A percentile compares a stretch with the other conserved stretches of the same genome.
phyloP scores from a whole-genome alignment of 1,139 yeast genomes.

The Hyphopichia buzzinii region DNA sequence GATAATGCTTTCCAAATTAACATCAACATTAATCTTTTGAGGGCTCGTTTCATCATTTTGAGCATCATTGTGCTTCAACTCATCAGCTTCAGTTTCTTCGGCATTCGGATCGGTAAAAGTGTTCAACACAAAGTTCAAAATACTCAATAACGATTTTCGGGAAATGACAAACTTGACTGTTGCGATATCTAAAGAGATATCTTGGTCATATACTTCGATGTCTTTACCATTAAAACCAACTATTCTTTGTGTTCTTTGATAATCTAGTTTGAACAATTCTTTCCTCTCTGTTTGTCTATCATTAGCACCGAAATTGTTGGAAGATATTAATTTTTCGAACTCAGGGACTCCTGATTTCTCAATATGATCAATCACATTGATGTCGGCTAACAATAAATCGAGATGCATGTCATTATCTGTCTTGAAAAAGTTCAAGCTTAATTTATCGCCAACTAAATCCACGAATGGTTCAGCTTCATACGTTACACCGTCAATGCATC shows the following conservation, averaged over 20 bases:
- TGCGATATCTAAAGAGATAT: conserved; percentile 70
- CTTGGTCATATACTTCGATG: conserved; percentile 78
- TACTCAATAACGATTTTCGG: conserved; percentile 72
- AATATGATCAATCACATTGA: conserved; percentile 73
- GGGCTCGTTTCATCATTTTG: conserved; percentile 59
- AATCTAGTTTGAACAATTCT: conserved; percentile 63
- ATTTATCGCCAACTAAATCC: conserved; percentile 67
- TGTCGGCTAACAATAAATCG: conserved; percentile 60
- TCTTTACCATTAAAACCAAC: conserved; percentile 55
- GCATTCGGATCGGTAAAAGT: conserved; percentile 86
- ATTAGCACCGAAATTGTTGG: conserved; percentile 45
- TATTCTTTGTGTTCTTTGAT: conserved; percentile 56
- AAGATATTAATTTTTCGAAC: conserved; percentile 68
- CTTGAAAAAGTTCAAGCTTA: conserved; percentile 59
- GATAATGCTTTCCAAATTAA: conserved; percentile 72
- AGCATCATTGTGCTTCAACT: conserved; percentile 60
- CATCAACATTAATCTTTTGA: conserved; percentile 66
- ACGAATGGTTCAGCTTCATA: conserved; percentile 67
- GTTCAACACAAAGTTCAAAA: conserved; percentile 77
- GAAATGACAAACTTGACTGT: conserved; percentile 76
- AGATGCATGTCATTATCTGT: conserved; percentile 65
- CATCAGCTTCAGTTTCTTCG: conserved; percentile 64
- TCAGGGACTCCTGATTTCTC: conserved; percentile 63
- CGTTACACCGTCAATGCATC: conserved; percentile 64
- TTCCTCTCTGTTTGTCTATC: conserved; percentile 21